Evolutionary conservation across 2,329 filamentous ascomycete genomes (phyloP), one percentile per base, ranked within the genome.

Genomic region (Fusarium sp.): DNA sequence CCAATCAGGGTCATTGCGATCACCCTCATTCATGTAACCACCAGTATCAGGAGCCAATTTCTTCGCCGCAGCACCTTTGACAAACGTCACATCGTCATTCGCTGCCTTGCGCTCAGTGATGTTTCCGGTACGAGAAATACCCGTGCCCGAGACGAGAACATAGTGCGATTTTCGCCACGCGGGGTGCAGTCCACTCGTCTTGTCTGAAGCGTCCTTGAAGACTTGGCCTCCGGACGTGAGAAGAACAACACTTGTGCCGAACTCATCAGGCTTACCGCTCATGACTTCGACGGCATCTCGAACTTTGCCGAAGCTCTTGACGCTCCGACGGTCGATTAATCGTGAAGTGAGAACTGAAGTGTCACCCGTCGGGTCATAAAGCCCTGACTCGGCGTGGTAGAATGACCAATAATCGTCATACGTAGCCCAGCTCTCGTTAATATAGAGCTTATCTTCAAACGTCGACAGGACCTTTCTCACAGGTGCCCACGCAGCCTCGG

Each of bases 321-420:
- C 50, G 18, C 62, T 48, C 6, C 61, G 20, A 0, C 66, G 71
- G 18, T 71, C 55, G n/a, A 74, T 73, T 0, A 73, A 7, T 3
- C 71, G 28, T 1, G 71, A 73, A 0, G 70, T 73, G 0, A 71
- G 38, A 11, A 73, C 10, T 8, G 71, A 73, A 0, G 71, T 73
- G 3, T 67, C 26, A 3, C 71, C 71, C 0, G 54, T 63, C 1
- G 71, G 57, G 7, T 73, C 38, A 2, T 73, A 67, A 1, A 73
- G 8, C 0, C 71, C 71, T 8, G 71, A 73, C 13, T 73, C 71
- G 0, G 66, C 41, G 1, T 64, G 22, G 5, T 73, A 73, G 17
- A 73, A 73, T 0, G 71, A 73, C 71, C 71, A 73, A 32, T 73
- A 73, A 24, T 73, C 66, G 0, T 71, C 17, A 14, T 74, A 73